Conservation (phyloP, 164 flowering plant species). For the Vitis cinerea region DNA sequence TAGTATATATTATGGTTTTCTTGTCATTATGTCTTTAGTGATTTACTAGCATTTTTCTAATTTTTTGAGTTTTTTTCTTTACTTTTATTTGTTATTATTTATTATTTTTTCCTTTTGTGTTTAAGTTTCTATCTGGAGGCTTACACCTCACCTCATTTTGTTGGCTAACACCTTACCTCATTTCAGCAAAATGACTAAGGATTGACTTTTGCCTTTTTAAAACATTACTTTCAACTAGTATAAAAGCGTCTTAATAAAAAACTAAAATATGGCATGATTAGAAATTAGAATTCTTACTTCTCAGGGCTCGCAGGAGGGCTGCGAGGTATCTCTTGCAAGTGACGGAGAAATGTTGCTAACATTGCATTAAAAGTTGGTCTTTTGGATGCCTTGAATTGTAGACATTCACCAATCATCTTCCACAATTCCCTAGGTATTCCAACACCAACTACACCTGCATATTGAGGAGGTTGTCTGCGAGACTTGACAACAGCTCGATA, state of each 20-base stretch:
- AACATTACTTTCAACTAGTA: neutral
- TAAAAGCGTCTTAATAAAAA: neutral
- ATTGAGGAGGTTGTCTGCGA: constrained; percentile 84
- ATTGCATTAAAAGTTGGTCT: constrained; percentile 89
- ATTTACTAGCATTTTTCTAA: too few relatives aligned
- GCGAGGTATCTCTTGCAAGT: constrained; percentile 94
- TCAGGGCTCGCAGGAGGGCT: constrained; percentile 96
- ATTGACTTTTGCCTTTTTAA: too few relatives aligned
- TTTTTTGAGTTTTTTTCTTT: too few relatives aligned
- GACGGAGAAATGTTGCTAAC: constrained; percentile 83
- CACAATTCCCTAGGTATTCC: constrained; percentile 97
- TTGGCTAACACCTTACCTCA: too few relatives aligned
- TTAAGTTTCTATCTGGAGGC: too few relatives aligned
- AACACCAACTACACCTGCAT: constrained; percentile 96
- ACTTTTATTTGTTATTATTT: too few relatives aligned
- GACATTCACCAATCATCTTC: constrained; percentile 99
- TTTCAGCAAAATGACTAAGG: too few relatives aligned
- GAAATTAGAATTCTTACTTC: constrained; percentile 51
- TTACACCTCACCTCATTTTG: too few relatives aligned
- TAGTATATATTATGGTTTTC: too few relatives aligned
- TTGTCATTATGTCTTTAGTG: too few relatives aligned
- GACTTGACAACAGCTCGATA: constrained; percentile 82
- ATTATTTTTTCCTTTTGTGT: too few relatives aligned
- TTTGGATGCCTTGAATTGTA: constrained; percentile 85
- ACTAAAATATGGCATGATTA: constrained; percentile 1